Evolutionary conservation across 1,284 basidiomycete species (phyloP).

Genomic region (Phaffia rhodozyma): DNA sequence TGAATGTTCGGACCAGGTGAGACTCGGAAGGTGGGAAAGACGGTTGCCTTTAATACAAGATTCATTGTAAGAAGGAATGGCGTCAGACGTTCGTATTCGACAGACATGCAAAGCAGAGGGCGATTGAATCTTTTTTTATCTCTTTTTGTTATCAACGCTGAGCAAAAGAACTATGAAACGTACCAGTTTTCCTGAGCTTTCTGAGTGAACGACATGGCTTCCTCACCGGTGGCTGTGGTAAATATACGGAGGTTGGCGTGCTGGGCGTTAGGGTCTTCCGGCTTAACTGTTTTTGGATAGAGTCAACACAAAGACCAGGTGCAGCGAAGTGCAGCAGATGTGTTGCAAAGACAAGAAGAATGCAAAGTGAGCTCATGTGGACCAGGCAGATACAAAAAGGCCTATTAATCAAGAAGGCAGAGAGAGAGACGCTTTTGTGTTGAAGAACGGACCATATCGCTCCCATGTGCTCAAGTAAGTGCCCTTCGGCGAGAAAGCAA

Average conservation of each 20-base stretch:
- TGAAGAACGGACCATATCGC: constrained; percentile 48
- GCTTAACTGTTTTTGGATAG: constrained; percentile 42
- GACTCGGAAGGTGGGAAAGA: constrained; percentile 87
- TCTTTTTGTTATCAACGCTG: neutral
- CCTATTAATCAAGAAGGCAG: neutral
- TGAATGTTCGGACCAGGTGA: constrained; percentile 59
- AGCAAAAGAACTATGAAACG: constrained; percentile 6
- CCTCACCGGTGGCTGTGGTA: constrained; percentile 64
- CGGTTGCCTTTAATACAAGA: constrained; percentile 44
- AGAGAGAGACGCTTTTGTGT: constrained; percentile 6
- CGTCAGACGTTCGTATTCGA: too few species aligned
- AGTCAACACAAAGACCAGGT: neutral
- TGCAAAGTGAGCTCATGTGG: neutral
- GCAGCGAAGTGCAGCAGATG: too few species aligned
- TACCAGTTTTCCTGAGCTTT: constrained; percentile 69
- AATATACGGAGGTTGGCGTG: constrained; percentile 83
- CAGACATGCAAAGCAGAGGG: neutral
- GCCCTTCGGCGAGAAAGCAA: constrained; percentile 83
- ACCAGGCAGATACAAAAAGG: constrained; percentile 16
- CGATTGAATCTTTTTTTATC: too few species aligned
- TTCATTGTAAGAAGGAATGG: neutral
- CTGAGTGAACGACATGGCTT: constrained; percentile 68
- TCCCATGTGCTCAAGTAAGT: constrained; percentile 92
- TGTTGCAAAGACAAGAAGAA: neutral
- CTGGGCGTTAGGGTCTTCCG: constrained; percentile 60